Conservation (phyloP, 2,329 filamentous ascomycete genomes). For the Nigrospora sphaerica region DNA sequence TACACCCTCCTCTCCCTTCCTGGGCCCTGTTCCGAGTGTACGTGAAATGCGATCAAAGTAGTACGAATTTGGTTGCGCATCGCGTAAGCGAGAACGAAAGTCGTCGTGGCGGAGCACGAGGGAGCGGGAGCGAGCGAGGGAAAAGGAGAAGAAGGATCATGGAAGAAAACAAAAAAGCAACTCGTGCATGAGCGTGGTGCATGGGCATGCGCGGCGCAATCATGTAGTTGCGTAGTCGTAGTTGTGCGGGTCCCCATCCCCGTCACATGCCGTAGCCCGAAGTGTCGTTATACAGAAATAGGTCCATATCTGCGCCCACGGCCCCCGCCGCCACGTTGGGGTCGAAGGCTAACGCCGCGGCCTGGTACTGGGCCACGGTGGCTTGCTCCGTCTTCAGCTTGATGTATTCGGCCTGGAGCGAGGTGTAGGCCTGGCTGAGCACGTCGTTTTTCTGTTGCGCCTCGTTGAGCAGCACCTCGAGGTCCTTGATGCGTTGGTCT, state of each 20-base stretch:
- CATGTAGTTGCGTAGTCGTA: too few species aligned
- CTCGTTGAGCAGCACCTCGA: constrained; percentile 48
- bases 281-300: constrained; percentile 14
- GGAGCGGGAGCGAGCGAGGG: too few species aligned
- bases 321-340: constrained; percentile 9
- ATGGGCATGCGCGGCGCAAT: too few species aligned
- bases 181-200: too few species aligned
- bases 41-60: too few species aligned
- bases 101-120: too few species aligned
- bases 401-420: constrained; percentile 38
- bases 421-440: constrained; percentile 45
- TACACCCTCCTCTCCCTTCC: too few species aligned
- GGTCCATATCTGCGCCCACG: constrained; percentile 10
- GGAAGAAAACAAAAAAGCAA: too few species aligned
- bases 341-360: constrained; percentile 12
- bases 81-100: too few species aligned
- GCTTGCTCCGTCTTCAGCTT: constrained; percentile 27
- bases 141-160: too few species aligned
- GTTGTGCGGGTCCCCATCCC: not conserved
- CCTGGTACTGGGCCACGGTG: constrained; percentile 16
- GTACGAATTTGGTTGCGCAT: too few species aligned
- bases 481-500: constrained; percentile 57
- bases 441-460: constrained; percentile 48
- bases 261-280: constrained; percentile 2
- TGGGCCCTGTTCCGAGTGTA: too few species aligned